Base-by-base conservation (phyloP, 2,329 filamentous ascomycete genomes). In the Scytalidium lignicola region DNA sequence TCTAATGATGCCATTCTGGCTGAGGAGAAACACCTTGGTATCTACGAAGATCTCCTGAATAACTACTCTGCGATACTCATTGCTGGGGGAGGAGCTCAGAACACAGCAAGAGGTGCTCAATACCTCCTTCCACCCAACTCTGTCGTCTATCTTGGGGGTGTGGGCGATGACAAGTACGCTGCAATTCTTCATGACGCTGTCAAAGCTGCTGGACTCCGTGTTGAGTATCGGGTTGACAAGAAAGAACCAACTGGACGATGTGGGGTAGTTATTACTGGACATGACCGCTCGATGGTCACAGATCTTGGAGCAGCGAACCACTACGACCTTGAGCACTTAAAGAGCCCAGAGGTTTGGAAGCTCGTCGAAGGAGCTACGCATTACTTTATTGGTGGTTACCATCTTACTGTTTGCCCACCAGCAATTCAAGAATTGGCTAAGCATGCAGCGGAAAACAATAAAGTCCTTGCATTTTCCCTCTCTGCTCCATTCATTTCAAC, bases 1-100 rank as follows among this genome's bases (percentile, higher is more conserved):
- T 79, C 86, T 70, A 96, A 99, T 75, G 92, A 99, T 70, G 93
- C 93, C 63, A 96, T 99, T 69, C 88, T 99, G 53, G 92, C 92
- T 49, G 90, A 95, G 71, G 83, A 89, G 67, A 86, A 95, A 77
- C 93, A 99, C 74, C 78, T 86, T 66, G 82, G 79, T 42, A 80
- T 99, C 65, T 99, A 90, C 72, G 91, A 97, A 67, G 93, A 99
- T 65, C 82, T 97, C 59, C 82, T 96, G 62, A 86, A 88, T 73
- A 92, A 93, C 79, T 89, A 85, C 74, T 83, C 93, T 62, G 92
- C 92, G 56, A 95, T 95, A 74, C 79, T 97, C 68, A 93, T 97
- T 66, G 90, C 93, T 48, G 93, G 93, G 58, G 93, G 93, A 65
- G 93, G 93, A 49, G 93, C 93, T 23, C 93, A 99, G 75, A 99